Evolutionary conservation across 2,329 filamentous ascomycete genomes (phyloP), one percentile per base, ranked within the genome.

Genomic region (Corniculantispora saksenae): DNA sequence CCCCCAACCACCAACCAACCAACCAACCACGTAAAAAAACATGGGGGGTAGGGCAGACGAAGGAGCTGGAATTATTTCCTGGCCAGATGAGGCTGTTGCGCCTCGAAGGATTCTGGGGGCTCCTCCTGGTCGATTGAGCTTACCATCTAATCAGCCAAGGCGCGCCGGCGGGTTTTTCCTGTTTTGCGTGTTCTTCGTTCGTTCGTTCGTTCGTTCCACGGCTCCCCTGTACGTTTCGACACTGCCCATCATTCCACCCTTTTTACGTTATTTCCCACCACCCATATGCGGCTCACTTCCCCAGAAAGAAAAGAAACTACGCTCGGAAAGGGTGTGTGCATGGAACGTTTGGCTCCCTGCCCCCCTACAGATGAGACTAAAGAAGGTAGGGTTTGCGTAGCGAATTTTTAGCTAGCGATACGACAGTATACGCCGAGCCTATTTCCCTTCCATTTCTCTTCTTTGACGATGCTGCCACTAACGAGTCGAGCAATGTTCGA

Each of bases 101-200:
- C 57, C 57, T 60, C 13, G 57, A 50, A 60, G 45, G 57, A 60
- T 60, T 50, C 32, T 32, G 32, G 32, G 32, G 32, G 9, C n/a
- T 21, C 27, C n/a, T 60, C 47, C 58, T 40, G 23, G 57, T 50
- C 57, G 57, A 60, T 60, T 50, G 19, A 48, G 56, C 56, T 50
- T 60, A 60, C 47, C 47, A 60, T 60, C 21, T 60, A 60, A 40
- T 60, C 58, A 60, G 58, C 58, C 45, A 60, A 29, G 58, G 54
- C 58, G 54, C 58, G 58, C 10, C 17, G 43, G 45, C 43, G 45
- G 27, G 19, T 50, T 56, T n/a, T 38, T 59, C n/a, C n/a, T 59
- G 17, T 40, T 55, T 29, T 3, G 21, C 19, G 38, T 43, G 38
- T 19, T 7, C 7, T 21, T 47, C 8, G 55, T 47, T 45, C 53